Base-by-base conservation (phyloP, 2,329 filamentous ascomycete genomes). In the Venturia effusa region DNA sequence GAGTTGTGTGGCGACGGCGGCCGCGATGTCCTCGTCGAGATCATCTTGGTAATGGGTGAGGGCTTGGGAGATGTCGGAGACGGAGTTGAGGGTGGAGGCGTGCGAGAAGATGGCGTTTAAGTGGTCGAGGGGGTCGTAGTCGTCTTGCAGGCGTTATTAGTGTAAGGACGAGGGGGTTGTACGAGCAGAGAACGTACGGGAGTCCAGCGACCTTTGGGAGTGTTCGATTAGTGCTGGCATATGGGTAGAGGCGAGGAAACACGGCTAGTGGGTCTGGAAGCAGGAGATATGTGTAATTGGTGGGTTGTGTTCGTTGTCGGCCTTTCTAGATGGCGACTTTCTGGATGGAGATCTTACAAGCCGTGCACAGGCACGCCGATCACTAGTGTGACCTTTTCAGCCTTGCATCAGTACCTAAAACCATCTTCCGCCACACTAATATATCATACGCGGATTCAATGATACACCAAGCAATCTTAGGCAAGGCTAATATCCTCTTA, bases 91-190 rank as follows among this genome's bases (percentile, higher is more conserved):
- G 66, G 92, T 87, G 41, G 91, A 90, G 0, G 93, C 89, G 71
- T 96, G 90, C 61, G 91, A 87, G 80, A 99, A 99, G 71, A 99
- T 88, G 67, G 88, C 82, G 79, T 99, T 97, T 64, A 99, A 83
- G 76, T 99, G 92, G 70, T 90, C 84, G 74, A 97, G 88, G 63
- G 94, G 92, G 74, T 97, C 88, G 78, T 97, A 97, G 75, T 96
- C 87, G 75, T 83, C 87, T 89, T 40, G 19, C 48, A 13, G 48
- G 19, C 22, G 27, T n/a, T 45, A 40, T 64, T 60, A 41, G 54
- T 59, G 27, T n/a, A 22, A 61, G 15, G 17, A 40, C 37, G 32
- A 22, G n/a, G 51, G 32, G 32, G 45, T 51, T 63, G 22, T 10
- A 41, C 27, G 24, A 17, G 19, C 8, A 30, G 22, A 27, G 45